phyloP scores from a whole-genome alignment of 495 filamentous ascomycete species.

The Neurospora cerealis region DNA sequence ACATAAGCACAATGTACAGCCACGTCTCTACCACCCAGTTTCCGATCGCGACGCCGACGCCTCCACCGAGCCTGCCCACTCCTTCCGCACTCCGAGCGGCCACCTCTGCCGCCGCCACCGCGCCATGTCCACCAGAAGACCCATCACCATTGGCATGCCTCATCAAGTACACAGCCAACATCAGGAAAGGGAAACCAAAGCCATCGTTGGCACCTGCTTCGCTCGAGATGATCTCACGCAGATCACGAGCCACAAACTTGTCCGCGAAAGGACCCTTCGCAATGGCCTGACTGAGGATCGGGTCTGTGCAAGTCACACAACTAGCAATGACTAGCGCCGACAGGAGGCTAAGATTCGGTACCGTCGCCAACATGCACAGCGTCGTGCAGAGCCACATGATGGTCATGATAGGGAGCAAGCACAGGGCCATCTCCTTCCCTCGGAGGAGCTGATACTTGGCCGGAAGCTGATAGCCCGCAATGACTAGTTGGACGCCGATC shows the following conservation, averaged over 20 bases:
- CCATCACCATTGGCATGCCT: conserved; percentile 38
- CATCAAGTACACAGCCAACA: conserved; percentile 46
- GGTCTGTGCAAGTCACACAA: conserved; percentile 53
- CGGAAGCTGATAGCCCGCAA: conserved; percentile 79
- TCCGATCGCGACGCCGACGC: conserved; percentile 57
- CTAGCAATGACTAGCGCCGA: conserved; percentile 50
- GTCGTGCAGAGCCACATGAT: conserved; percentile 75
- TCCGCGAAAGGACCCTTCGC: conserved; percentile 54
- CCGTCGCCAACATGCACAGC: conserved; percentile 60
- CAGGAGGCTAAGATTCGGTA: conserved; percentile 42
- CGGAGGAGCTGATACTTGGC: conserved; percentile 66
- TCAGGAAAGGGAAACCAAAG: conserved; percentile 49
- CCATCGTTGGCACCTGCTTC: conserved; percentile 54
- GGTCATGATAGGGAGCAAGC: conserved; percentile 82
- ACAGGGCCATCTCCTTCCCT: conserved; percentile 61
- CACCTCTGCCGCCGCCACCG: conserved; percentile 2
- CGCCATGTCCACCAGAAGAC: not conserved
- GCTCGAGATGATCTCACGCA: conserved; percentile 53
- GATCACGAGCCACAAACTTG: conserved; percentile 44
- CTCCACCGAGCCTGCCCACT: conserved; percentile 35
- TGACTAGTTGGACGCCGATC: conserved; percentile 52
- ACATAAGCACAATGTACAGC: conserved; percentile 65
- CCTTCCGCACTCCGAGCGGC: conserved; percentile 44
- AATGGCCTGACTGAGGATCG: conserved; percentile 49
- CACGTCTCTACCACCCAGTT: conserved; percentile 79